Evolutionary conservation across 75 land plant genomes (phyloP), one percentile per base, ranked within the genome.

Genomic region (Cunninghamia lanceolata): DNA sequence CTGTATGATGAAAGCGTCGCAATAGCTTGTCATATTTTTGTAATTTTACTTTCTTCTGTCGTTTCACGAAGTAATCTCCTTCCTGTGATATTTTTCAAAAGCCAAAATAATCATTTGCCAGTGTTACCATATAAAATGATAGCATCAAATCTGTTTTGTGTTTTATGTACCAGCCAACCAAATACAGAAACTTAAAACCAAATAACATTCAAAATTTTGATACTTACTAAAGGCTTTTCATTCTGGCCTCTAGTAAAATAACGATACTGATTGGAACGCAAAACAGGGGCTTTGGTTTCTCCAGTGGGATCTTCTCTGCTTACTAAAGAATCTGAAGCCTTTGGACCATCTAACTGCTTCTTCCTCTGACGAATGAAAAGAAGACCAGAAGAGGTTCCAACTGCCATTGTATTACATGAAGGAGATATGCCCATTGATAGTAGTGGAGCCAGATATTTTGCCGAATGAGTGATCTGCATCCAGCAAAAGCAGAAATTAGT

Each of bases 201-300:
- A 54, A 86, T 50, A 86, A 9, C 42, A 39, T 17, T 77, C 5
- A 4, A 28, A 25, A 43, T 80, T 80, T 80, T 80, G 50, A 16
- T 1, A 34, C 85, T 66, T 85, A 91, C 92, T 70, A 86, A 82
- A 30, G 95, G 94, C 87, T 95, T 93, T 89, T 94, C 96, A 39
- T 84, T 78, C 35, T 90, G 95, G 7, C 99, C 97, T 28, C 99
- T 89, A n/a, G 88, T 88, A 87, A 95, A 98, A 87, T 98, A 98
- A 84, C 99, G 87, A 75, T 84, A 94, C 73, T 93, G 86, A 13
- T 86, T 85, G 28, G 99, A 90, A 77, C 89, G 89, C 86, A 95
- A 42, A 16, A 87, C 88, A 77, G 82, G 43, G 54, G 82, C 89
- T 83, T 81, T 83, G 16, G 85, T 87, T 84, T 93, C 87, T 32